phyloP scores from a whole-genome alignment of 2,329 filamentous ascomycete species.

The Chaetomium sp. region DNA sequence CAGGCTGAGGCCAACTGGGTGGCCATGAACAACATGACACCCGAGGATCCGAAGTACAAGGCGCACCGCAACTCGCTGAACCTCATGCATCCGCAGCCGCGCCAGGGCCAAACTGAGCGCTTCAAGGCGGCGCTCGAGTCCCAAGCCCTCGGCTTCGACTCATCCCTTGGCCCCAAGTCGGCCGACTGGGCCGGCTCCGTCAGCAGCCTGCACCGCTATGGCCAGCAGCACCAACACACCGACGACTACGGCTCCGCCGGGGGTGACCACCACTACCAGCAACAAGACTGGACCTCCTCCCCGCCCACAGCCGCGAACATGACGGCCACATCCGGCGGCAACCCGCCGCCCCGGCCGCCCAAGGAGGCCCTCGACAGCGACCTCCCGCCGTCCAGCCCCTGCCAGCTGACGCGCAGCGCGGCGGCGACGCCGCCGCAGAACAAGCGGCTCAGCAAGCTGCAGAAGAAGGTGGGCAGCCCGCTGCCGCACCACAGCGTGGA shows the following conservation, averaged over 20 bases:
- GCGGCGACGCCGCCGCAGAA: slow-evolving; percentile 52
- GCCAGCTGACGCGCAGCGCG: slow-evolving; percentile 35
- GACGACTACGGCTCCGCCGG: slow-evolving; percentile 50
- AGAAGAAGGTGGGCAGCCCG: slow-evolving; percentile 52
- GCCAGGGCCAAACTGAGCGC: slow-evolving; percentile 71
- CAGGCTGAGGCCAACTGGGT: slow-evolving; percentile 29
- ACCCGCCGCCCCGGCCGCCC: slow-evolving; percentile 58
- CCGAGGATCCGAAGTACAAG: slow-evolving; percentile 77
- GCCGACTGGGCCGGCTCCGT: slow-evolving; percentile 65
- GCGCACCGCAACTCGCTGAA: slow-evolving; percentile 80
- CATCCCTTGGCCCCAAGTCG: slow-evolving; percentile 61
- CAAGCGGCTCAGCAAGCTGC: slow-evolving; percentile 53
- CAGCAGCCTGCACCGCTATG: slow-evolving; percentile 58
- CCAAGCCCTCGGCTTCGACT: slow-evolving; percentile 69
- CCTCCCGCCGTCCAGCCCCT: slow-evolving; percentile 30
- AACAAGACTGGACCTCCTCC: slow-evolving; percentile 53
- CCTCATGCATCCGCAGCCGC: slow-evolving; percentile 76
- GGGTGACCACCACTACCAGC: slow-evolving; percentile 36
- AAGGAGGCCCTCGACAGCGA: slow-evolving; percentile 59
- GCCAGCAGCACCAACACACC: slow-evolving; percentile 46
- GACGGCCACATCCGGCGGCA: slow-evolving; percentile 36
- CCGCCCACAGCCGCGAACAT: slow-evolving; percentile 38
- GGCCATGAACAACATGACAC: slow-evolving; percentile 52
- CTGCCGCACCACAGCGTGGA: slow-evolving; percentile 59
- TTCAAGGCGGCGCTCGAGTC: slow-evolving; percentile 74